These are phyloP conservation scores for Macrophomina tecta DNA, from an alignment of 2,329 filamentous ascomycete species.

Conservation along the genomic window DNA sequence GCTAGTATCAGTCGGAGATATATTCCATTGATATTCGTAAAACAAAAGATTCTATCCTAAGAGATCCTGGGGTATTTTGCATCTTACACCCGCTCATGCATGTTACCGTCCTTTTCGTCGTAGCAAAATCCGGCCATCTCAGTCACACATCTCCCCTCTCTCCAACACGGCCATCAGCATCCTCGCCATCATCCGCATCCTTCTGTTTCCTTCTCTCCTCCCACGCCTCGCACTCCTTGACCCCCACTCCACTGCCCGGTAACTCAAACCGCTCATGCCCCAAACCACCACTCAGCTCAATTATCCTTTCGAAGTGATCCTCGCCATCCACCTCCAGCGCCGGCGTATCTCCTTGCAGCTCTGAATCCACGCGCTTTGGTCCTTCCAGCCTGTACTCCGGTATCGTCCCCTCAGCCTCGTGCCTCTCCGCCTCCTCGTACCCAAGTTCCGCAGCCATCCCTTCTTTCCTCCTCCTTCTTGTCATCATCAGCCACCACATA, in stretches of 20 bases:
- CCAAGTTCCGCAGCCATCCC: neutral
- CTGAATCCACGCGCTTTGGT: neutral
- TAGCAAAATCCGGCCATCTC: neutral
- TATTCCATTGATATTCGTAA: too few relatives aligned
- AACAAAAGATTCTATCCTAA: too few relatives aligned
- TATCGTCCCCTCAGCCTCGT: neutral
- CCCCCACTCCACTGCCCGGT: neutral
- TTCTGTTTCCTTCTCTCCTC: neutral
- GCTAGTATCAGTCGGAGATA: too few relatives aligned
- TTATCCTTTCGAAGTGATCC: slow-evolving; percentile 6
- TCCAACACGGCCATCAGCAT: neutral
- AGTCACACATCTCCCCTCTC: neutral
- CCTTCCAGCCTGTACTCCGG: neutral
- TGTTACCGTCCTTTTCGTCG: neutral
- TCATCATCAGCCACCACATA: too few relatives aligned
- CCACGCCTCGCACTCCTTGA: neutral
- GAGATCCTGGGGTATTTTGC: neutral
- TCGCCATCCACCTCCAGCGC: slow-evolving; percentile 1
- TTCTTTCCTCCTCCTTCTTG: neutral
- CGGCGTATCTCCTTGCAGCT: neutral
- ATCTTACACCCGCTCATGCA: too few relatives aligned
- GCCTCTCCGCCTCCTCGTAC: neutral
- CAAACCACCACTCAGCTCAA: neutral
- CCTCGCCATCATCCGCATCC: neutral
- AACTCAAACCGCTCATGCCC: slow-evolving; percentile 1